phyloP scores from a whole-genome alignment of 345 rosid genomes.

The Corymbia maculata region DNA sequence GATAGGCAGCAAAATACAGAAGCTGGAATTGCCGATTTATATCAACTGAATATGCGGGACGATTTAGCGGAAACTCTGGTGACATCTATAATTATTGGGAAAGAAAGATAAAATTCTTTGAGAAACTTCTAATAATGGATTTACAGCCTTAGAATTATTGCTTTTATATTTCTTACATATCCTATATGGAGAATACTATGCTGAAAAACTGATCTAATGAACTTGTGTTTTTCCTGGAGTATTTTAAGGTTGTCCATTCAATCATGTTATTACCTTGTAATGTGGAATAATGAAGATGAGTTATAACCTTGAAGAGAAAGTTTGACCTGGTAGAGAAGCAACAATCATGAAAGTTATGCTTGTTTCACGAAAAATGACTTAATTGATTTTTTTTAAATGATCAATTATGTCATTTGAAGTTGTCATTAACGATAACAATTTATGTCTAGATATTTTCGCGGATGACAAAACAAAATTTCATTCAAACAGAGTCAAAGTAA shows the following conservation, averaged over 20 bases:
- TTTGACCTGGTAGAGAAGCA: background rate
- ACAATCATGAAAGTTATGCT: background rate
- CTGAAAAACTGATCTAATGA: background rate
- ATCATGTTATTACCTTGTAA: background rate
- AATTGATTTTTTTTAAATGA: rapidly evolving
- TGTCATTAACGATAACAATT: rapidly evolving
- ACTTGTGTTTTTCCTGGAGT: background rate
- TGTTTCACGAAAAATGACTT: too few species aligned
- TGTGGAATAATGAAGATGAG: background rate
- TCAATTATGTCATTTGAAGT: rapidly evolving
- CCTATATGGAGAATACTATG: background rate
- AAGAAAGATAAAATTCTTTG: background rate
- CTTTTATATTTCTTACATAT: background rate
- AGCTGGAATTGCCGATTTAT: background rate
- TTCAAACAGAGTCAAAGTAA: rapidly evolving
- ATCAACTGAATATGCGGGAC: too few species aligned
- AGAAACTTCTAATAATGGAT: background rate
- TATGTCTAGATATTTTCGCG: too few species aligned
- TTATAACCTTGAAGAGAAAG: background rate
- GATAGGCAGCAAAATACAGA: background rate
- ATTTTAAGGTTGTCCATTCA: too few species aligned
- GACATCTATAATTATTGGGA: background rate
- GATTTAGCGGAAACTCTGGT: too few species aligned
- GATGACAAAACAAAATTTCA: too few species aligned
- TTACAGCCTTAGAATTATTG: background rate